Conservation (phyloP, 805 yeast genomes). For the Danielia oregonensis region DNA sequence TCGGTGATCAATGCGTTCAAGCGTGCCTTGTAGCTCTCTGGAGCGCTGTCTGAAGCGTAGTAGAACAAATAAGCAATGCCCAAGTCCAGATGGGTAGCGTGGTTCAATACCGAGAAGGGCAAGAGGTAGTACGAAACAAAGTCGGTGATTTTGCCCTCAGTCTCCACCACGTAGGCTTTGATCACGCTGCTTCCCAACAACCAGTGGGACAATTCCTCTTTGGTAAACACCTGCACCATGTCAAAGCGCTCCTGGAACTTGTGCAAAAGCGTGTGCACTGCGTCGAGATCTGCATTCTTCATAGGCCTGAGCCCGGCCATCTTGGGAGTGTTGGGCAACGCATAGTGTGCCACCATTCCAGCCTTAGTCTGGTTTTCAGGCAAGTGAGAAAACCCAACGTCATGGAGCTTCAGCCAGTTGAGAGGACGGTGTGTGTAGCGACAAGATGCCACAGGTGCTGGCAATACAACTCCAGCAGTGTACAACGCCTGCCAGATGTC, state of each 20-base stretch:
- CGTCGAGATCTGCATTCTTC: constrained; percentile 57
- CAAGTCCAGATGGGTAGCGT: constrained; percentile 58
- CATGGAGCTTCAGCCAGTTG: constrained; percentile 85
- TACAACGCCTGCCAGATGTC: constrained; percentile 95
- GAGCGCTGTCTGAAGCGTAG: constrained; percentile 68
- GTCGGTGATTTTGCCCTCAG: constrained; percentile 71
- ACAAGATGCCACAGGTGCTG: constrained; percentile 86
- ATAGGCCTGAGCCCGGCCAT: constrained; percentile 57
- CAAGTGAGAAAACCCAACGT: constrained; percentile 83
- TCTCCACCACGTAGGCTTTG: constrained; percentile 74
- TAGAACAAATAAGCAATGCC: constrained; percentile 88
- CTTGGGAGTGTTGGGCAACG: constrained; percentile 50
- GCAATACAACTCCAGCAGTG: constrained; percentile 88
- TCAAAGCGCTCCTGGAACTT: constrained; percentile 69
- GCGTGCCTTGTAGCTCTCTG: constrained; percentile 50
- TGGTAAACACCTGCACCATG: constrained; percentile 62
- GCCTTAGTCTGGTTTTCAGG: constrained; percentile 69
- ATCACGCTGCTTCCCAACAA: constrained; percentile 63
- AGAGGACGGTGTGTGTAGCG: constrained; percentile 92
- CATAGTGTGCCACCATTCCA: constrained; percentile 59
- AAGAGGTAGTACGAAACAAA: constrained; percentile 85
- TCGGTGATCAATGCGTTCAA: constrained; percentile 62
- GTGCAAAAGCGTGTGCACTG: constrained; percentile 55
- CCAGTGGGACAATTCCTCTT: constrained; percentile 79
- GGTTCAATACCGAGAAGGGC: constrained; percentile 78